Conservation (phyloP, 495 filamentous ascomycete genomes). For the Achaetomiella virescens region DNA sequence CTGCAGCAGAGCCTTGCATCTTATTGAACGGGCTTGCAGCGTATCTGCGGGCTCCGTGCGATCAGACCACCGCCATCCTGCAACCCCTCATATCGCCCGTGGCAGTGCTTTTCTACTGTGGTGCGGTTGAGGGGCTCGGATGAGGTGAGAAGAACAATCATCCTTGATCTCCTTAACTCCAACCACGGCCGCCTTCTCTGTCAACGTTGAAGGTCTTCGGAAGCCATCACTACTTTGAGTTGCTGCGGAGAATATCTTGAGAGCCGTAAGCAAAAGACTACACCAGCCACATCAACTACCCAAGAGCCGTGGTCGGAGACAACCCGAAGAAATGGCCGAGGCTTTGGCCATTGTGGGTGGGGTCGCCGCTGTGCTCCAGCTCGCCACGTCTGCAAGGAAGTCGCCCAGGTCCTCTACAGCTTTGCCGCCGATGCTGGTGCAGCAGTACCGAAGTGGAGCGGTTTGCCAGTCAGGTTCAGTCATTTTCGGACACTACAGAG, state of each 20-base stretch:
- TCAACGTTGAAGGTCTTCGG: too few relatives aligned
- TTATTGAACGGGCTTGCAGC: not conserved
- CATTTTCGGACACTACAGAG: not conserved
- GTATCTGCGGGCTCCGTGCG: not conserved
- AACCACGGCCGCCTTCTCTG: too few relatives aligned
- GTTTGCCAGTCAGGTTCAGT: not conserved
- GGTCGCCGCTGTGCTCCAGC: not conserved
- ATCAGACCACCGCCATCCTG: too few relatives aligned
- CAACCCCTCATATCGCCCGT: too few relatives aligned
- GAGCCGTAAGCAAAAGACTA: not conserved
- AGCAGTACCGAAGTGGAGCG: not conserved
- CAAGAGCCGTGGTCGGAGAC: not conserved
- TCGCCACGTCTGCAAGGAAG: not conserved
- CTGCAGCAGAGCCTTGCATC: not conserved
- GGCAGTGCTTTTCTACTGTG: too few relatives aligned
- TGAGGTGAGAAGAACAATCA: too few relatives aligned
- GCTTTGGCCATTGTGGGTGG: not conserved
- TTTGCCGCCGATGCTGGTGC: not conserved
- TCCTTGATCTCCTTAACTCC: too few relatives aligned
- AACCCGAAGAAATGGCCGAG: not conserved
- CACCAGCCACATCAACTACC: not conserved
- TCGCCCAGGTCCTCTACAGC: not conserved
- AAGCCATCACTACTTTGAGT: too few relatives aligned
- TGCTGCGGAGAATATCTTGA: too few relatives aligned
- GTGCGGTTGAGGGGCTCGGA: too few relatives aligned